Evolutionary conservation across 148 eudicot genomes (phyloP), one percentile per base, ranked within the genome.

Genomic region (Arctostaphylos glauca): DNA sequence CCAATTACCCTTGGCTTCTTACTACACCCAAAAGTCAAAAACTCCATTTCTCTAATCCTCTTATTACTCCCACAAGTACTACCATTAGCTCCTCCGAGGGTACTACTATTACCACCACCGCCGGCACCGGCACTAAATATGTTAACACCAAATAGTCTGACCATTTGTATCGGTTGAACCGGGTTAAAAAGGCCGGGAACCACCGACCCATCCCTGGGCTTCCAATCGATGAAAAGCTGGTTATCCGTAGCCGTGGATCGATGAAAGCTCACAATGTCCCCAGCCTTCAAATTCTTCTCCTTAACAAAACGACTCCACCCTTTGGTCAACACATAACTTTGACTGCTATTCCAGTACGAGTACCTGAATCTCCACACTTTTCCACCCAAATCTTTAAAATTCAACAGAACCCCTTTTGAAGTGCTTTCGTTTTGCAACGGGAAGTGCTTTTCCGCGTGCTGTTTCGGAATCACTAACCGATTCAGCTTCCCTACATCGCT

Each of bases 221-320:
- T 94, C 88, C 89, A 93, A 48, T 94, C 90, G 56, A 96, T 94
- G 85, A 77, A 93, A 10, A 96, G 91, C 89, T 93, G 97, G 23
- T 84, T 87, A 3, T 93, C 93, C 9, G 88, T 80, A 0, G 84
- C 91, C 43, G 91, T 88, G 2, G 98, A 94, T n/a, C 92, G 53
- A 62, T 88, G 89, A 19, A 96, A 96, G 55, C 89, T 86, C 4
- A 94, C 97, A 50, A 89, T 49, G 74, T 93, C 94, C 1, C 98
- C 98, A 3, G 97, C 94, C 56, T 88, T 87, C 47, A 95, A 74
- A 43, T 79, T 83, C 87, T 95, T 95, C 78, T 95, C 98, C 88
- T 93, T 95, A 23, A 95, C 98, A 25, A 92, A 95, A 14, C 98
- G 83, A 81, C 98, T 95, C 98, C 98, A 95, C 0, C 98, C 98